A percentile compares a stretch with the other conserved stretches of the same genome.
phyloP scores from a whole-genome alignment of 1,284 basidiomycete species.

The Cryptococcus deneoformans region DNA sequence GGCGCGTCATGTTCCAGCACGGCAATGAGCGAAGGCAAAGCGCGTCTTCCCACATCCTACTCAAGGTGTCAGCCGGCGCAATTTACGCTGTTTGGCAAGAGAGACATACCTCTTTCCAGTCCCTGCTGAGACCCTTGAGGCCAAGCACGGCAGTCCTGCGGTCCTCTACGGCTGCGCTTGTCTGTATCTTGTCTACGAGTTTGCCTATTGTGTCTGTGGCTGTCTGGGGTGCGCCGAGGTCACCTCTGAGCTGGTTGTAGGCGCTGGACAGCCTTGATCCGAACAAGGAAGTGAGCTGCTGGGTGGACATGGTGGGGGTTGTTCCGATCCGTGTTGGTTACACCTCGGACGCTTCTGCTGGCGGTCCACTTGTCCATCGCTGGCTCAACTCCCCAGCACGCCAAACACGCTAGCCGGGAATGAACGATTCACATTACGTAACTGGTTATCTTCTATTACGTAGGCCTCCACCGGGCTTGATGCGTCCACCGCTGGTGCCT shows the following conservation, averaged over 20 bases:
- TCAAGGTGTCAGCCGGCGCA: background rate
- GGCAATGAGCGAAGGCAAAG: conserved; percentile 71
- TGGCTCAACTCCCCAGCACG: too few species aligned
- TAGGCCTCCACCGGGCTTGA: too few species aligned
- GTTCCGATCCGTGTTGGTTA: too few species aligned
- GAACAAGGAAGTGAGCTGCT: conserved; percentile 37
- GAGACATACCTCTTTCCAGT: conserved; percentile 65
- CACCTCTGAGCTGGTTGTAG: conserved; percentile 47
- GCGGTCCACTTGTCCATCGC: too few species aligned
- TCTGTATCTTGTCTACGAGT: conserved; percentile 83
- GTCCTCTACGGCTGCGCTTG: conserved; percentile 81
- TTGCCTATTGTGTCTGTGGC: conserved; percentile 79
- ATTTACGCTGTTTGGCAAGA: background rate
- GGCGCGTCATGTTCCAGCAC: conserved; percentile 82
- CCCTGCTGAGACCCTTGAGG: conserved; percentile 85
- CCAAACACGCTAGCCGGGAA: too few species aligned
- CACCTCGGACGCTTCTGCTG: too few species aligned
- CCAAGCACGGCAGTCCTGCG: conserved; percentile 86
- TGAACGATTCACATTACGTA: too few species aligned
- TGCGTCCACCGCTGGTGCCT: too few species aligned
- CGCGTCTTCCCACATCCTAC: conserved; percentile 71
- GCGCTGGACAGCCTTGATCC: conserved; percentile 44
- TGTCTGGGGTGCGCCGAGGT: conserved; percentile 61
- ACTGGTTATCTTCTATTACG: too few species aligned
- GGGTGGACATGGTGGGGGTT: conserved; percentile 8